Conservation (phyloP, 352 stramenopile species). For the Phytophthora ramorum region DNA sequence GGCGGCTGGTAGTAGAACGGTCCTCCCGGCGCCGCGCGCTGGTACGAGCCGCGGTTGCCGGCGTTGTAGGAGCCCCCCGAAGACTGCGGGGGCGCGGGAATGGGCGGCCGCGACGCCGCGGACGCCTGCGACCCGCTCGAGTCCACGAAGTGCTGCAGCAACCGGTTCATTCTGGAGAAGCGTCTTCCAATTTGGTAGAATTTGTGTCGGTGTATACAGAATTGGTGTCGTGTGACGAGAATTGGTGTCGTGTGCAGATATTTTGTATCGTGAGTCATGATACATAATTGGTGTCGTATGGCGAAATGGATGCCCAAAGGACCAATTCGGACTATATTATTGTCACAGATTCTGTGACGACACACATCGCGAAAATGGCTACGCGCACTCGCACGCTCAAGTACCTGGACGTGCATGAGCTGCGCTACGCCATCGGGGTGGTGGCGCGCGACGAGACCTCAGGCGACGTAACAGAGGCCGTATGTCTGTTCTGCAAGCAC, state of each 20-base stretch:
- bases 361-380: too few species aligned
- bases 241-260: too few species aligned
- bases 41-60: conserved; percentile 37
- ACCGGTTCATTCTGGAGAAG: conserved; percentile 52
- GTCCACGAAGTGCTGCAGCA: conserved; percentile 72
- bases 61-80: conserved; percentile 34
- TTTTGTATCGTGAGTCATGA: too few species aligned
- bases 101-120: conserved; percentile 23
- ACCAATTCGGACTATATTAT: too few species aligned
- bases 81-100: conserved; percentile 37
- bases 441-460: conserved; percentile 41
- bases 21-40: conserved; percentile 28
- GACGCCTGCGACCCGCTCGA: conserved; percentile 19
- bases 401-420: conserved; percentile 44
- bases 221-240: too few species aligned
- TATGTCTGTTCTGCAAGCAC: conserved; percentile 65
- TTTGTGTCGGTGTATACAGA: too few species aligned
- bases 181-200: too few species aligned
- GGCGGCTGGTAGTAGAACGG: conserved; percentile 48
- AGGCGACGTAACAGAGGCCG: conserved; percentile 39
- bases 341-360: too few species aligned
- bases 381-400: conserved; percentile 20
- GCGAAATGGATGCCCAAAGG: too few species aligned
- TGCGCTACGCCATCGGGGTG: conserved; percentile 51
- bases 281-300: too few species aligned